phyloP scores from a whole-genome alignment of 2,329 filamentous ascomycete genomes.

The Acrodontium crateriforme region DNA sequence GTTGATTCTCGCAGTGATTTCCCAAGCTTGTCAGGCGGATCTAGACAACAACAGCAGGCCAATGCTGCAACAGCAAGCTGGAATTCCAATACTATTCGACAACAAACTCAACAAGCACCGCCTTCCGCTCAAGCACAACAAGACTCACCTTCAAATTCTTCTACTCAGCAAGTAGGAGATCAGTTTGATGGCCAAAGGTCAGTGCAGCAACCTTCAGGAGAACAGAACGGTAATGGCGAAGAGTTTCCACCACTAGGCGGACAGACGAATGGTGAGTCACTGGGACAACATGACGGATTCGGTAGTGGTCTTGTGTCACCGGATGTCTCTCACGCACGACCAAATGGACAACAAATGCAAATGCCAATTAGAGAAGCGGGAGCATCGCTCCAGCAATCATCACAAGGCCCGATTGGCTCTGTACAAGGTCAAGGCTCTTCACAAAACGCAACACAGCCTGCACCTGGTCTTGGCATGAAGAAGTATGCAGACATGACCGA shows the following conservation, averaged over 20 bases:
- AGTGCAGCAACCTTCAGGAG: slow-evolving; percentile 20
- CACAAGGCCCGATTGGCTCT: slow-evolving; percentile 14
- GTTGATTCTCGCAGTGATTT: slow-evolving; percentile 39
- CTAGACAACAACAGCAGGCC: slow-evolving; percentile 39
- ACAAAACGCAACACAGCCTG: slow-evolving; percentile 8
- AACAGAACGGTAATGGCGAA: slow-evolving; percentile 36
- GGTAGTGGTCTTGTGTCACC: slow-evolving; percentile 13
- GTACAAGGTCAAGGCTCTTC: slow-evolving; percentile 1
- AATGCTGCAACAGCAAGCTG: slow-evolving; percentile 39
- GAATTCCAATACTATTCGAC: slow-evolving; percentile 43
- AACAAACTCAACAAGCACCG: slow-evolving; percentile 20
- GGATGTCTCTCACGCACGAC: slow-evolving; percentile 8
- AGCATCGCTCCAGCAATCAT: slow-evolving; percentile 8
- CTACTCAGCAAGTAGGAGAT: slow-evolving; percentile 34
- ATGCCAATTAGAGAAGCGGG: slow-evolving; percentile 14
- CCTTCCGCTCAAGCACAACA: slow-evolving; percentile 31
- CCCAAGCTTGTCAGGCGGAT: slow-evolving; percentile 44
- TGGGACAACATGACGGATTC: slow-evolving; percentile 11
- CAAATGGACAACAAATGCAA: slow-evolving; percentile 13
- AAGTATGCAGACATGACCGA: slow-evolving; percentile 44
- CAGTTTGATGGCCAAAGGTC: slow-evolving; percentile 40
- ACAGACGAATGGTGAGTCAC: slow-evolving; percentile 33
- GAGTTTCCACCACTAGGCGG: slow-evolving; percentile 48
- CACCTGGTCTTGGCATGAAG: slow-evolving; percentile 23
- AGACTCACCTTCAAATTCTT: slow-evolving; percentile 31